phyloP scores from a whole-genome alignment of 2,329 filamentous ascomycete genomes.

The Aspergillus latus region DNA sequence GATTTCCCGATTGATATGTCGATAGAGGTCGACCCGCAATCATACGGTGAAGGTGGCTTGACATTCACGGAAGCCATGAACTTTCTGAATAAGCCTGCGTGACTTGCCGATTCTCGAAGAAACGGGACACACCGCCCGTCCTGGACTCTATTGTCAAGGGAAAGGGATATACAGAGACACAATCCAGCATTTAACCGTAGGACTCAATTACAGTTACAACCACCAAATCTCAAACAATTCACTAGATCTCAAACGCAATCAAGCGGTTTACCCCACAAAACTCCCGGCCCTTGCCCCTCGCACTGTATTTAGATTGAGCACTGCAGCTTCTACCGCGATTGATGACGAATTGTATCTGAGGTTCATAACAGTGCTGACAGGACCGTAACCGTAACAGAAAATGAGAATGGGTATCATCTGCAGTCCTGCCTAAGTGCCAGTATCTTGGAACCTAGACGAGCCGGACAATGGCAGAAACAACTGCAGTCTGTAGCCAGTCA shows the following conservation, averaged over 20 bases:
- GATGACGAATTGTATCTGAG: background rate
- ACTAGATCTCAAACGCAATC: background rate
- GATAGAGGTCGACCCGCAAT: background rate
- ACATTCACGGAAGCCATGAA: too few relatives aligned
- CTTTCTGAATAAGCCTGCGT: background rate
- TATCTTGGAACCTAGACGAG: background rate
- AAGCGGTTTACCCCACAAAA: constrained; percentile 7
- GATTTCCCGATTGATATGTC: background rate
- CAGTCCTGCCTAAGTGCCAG: background rate
- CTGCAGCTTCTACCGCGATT: background rate
- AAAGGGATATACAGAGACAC: background rate
- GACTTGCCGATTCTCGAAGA: background rate
- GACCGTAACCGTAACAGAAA: background rate
- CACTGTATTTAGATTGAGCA: background rate
- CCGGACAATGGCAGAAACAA: background rate
- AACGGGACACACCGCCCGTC: background rate
- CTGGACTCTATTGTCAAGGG: background rate
- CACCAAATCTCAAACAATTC: background rate
- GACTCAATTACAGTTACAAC: background rate
- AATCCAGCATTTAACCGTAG: background rate
- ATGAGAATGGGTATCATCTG: background rate
- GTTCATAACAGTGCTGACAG: background rate
- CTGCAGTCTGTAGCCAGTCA: background rate
- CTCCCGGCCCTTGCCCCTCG: background rate
- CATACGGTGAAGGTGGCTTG: background rate